A percentile compares a stretch with the other conserved stretches of the same genome.
phyloP scores from a whole-genome alignment of 495 filamentous ascomycete genomes.

The Daldinia loculata region DNA sequence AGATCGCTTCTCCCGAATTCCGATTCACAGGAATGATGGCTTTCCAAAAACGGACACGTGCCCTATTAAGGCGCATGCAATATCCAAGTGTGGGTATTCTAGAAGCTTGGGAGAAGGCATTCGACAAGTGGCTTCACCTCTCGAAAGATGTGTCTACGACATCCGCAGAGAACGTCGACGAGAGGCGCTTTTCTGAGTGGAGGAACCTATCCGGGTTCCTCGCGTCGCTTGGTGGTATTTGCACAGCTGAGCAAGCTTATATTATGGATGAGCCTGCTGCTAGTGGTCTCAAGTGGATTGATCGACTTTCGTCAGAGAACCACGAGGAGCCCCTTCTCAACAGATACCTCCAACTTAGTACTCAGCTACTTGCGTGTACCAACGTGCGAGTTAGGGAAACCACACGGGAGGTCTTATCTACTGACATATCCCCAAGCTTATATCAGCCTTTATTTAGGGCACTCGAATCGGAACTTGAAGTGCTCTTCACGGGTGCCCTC shows the following conservation, averaged over 20 bases:
- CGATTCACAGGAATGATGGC: slow-evolving; percentile 71
- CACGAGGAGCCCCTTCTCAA: slow-evolving; percentile 66
- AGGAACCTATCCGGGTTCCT: slow-evolving; percentile 72
- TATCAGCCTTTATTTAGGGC: slow-evolving; percentile 68
- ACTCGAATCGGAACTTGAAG: slow-evolving; percentile 67
- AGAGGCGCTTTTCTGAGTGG: slow-evolving; percentile 67
- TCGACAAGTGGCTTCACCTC: slow-evolving; percentile 66
- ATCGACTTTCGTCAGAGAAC: slow-evolving; percentile 65
- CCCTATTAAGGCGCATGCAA: slow-evolving; percentile 64
- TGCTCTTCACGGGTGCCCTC: slow-evolving; percentile 62
- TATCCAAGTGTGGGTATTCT: slow-evolving; percentile 68
- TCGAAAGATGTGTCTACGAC: slow-evolving; percentile 66
- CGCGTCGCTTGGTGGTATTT: slow-evolving; percentile 70
- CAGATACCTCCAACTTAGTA: slow-evolving; percentile 66
- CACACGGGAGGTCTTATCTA: slow-evolving; percentile 68
- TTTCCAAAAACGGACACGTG: slow-evolving; percentile 69
- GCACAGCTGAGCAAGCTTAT: slow-evolving; percentile 66
- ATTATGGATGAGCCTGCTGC: slow-evolving; percentile 63
- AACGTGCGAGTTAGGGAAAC: slow-evolving; percentile 70
- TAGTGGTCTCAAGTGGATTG: slow-evolving; percentile 68
- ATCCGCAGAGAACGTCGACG: slow-evolving; percentile 58
- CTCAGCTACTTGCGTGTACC: slow-evolving; percentile 67
- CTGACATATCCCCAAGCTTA: slow-evolving; percentile 65
- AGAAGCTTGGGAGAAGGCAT: slow-evolving; percentile 70
- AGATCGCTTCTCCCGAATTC: slow-evolving; percentile 69